Evolutionary conservation across 495 filamentous ascomycete genomes (phyloP).

Genomic region (Cairneyella variabilis): DNA sequence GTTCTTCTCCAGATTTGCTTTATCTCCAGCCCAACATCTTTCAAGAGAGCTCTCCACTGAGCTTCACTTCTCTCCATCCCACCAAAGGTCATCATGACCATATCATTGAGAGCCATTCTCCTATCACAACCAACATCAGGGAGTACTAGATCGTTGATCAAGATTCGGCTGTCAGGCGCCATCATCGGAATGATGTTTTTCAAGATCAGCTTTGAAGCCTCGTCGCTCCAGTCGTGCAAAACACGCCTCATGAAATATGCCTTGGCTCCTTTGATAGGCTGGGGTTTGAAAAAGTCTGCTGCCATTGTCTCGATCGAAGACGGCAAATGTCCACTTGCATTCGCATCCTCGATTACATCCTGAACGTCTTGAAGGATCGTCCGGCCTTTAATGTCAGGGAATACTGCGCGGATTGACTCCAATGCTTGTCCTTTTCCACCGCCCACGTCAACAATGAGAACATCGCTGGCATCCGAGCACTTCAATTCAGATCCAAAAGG

Average conservation of each 20-base stretch:
- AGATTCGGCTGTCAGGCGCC: slow-evolving; percentile 11
- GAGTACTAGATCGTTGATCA: slow-evolving; percentile 9
- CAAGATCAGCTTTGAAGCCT: slow-evolving; percentile 21
- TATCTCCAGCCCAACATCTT: slow-evolving; percentile 31
- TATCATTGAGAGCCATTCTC: slow-evolving; percentile 29
- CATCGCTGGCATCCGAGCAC: not conserved
- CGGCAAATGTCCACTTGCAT: slow-evolving; percentile 15
- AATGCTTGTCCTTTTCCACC: slow-evolving; percentile 22
- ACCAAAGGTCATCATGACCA: slow-evolving; percentile 34
- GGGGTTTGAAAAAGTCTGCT: slow-evolving; percentile 46
- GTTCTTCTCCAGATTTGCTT: slow-evolving; percentile 15
- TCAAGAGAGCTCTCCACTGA: slow-evolving; percentile 36
- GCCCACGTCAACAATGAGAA: slow-evolving; percentile 24
- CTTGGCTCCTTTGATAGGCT: slow-evolving; percentile 39
- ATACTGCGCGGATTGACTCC: not conserved
- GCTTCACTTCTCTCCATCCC: slow-evolving; percentile 37
- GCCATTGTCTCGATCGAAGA: slow-evolving; percentile 34
- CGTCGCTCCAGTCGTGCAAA: slow-evolving; percentile 28
- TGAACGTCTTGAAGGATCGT: slow-evolving; percentile 53
- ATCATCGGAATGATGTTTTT: slow-evolving; percentile 31
- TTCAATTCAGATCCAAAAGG: slow-evolving; percentile 4
- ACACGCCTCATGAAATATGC: slow-evolving; percentile 33
- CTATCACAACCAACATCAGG: slow-evolving; percentile 17
- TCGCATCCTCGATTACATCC: slow-evolving; percentile 28
- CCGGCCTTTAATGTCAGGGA: slow-evolving; percentile 3